Evolutionary conservation across 2,329 filamentous ascomycete species (phyloP), one percentile per base, ranked within the genome.

Genomic region (Alternaria arbusti): DNA sequence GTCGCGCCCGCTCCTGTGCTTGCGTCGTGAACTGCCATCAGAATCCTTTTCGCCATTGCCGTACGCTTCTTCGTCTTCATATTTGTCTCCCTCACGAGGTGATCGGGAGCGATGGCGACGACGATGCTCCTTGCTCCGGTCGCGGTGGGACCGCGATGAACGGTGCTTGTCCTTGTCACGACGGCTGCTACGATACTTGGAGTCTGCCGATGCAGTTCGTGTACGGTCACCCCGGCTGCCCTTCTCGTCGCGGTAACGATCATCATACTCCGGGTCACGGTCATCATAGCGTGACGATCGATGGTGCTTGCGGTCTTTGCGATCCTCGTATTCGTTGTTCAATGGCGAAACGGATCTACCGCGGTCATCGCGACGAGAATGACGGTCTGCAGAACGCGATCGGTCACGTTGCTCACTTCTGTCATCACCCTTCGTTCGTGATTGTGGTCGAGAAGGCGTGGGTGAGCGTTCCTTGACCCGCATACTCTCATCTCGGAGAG

Each of bases 131-230:
- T 80, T 79, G 67, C 82, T 84, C 46, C 80, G 77, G 22, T 84
- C 82, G 23, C 83, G 81, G 50, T 83, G 79, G 11, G 81, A 82
- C 28, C 82, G 81, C n/a, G 81, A 83, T 6, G 82, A 82, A 11
- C 80, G 79, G 51, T 82, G 71, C 54, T 78, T 79, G 8, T 83
- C 81, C 61, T 80, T 82, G 2, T 80, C 82, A 28, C 78, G 76
- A 23, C 81, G 89, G 69, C 88, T 89, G 65, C 88, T 89, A 65
- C 88, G 87, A 70, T 89, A 87, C 67, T 85, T 87, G 40, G 80
- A 80, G 10, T 88, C 87, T 1, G 86, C 87, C 3, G 91, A 93
- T 6, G 85, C 84, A 6, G 91, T 92, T 61, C 90, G 85, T 1
- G 90, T 89, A 51, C 87, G 85, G 51, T 88, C 86, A 17, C 73